A percentile compares a stretch with the other conserved stretches of the same genome.
phyloP scores from a whole-genome alignment of 176 grass and related monocot genomes.

The Musa schizocarpa region DNA sequence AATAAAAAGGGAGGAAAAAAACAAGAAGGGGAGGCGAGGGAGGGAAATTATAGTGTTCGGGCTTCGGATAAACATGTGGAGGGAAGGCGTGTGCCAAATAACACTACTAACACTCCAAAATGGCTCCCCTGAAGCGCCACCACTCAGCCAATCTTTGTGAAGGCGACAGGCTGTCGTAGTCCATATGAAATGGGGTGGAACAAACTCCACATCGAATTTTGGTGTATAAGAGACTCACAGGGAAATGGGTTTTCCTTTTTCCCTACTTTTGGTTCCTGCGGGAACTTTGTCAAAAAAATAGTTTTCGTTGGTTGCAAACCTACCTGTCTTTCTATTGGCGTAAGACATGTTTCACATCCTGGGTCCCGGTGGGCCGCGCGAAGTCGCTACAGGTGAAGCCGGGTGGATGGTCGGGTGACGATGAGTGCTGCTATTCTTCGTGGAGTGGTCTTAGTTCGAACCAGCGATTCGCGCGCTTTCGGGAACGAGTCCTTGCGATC shows the following conservation, averaged over 20 bases:
- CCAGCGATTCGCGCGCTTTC: slow-evolving; percentile 10
- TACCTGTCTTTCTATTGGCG: neutral
- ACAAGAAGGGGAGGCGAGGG: neutral
- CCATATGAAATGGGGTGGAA: neutral
- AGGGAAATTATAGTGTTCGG: slow-evolving; percentile 17
- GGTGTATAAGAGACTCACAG: neutral
- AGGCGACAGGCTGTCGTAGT: neutral
- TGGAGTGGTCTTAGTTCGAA: neutral
- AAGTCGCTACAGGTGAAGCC: neutral
- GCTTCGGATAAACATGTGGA: slow-evolving; percentile 13
- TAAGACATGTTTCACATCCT: too few species aligned
- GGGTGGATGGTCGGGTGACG: neutral
- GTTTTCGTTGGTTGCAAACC: neutral
- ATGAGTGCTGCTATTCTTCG: neutral
- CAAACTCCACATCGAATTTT: neutral
- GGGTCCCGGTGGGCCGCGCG: too few species aligned
- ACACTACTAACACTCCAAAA: neutral
- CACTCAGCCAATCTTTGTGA: neutral
- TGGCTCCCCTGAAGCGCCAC: neutral
- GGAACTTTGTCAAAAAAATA: neutral
- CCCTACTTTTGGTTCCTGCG: neutral
- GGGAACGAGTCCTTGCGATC: neutral
- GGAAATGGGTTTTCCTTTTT: neutral
- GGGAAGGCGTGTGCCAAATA: slow-evolving; percentile 11
- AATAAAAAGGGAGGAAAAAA: neutral